Percentiles rank a stretch among this genome's conserved stretches.
These are phyloP conservation scores for Triticum aestivum DNA, from an alignment of 176 grass and related monocot genomes.

Conservation along the genomic window DNA sequence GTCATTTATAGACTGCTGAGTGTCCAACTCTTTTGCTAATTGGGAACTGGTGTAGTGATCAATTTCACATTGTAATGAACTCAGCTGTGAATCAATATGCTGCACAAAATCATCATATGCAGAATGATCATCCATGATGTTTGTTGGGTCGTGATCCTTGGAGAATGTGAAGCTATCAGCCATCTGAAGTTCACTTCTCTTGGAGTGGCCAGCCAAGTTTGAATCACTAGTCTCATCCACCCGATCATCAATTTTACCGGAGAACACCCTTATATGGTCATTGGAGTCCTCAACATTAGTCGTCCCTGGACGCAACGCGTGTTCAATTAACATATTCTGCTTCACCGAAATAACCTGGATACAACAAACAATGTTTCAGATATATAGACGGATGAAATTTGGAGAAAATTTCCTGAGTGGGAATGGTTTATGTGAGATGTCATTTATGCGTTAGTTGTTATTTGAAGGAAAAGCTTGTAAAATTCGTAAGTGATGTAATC, in stretches of 20 bases:
- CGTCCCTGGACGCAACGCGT: constrained; percentile 38
- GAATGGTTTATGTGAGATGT: neutral
- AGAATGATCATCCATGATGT: constrained; percentile 8
- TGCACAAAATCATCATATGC: constrained; percentile 52
- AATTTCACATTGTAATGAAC: constrained; percentile 60
- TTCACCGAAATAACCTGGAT: constrained; percentile 85
- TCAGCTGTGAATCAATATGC: constrained; percentile 61
- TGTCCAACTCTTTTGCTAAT: constrained; percentile 25
- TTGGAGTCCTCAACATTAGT: constrained; percentile 15
- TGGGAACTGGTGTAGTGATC: constrained; percentile 56
- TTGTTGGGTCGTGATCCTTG: constrained; percentile 14
- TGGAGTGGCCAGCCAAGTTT: neutral
- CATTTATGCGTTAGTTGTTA: neutral
- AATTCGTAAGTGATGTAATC: neutral
- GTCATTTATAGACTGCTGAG: constrained; percentile 26
- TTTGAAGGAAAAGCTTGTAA: neutral
- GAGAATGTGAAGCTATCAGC: constrained; percentile 12
- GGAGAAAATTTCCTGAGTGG: neutral
- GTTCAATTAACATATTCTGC: constrained; percentile 84
- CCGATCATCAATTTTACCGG: constrained; percentile 33
- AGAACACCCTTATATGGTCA: constrained; percentile 41
- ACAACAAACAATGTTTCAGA: constrained; percentile 24
- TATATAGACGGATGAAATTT: constrained; percentile 4
- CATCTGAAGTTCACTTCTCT: constrained; percentile 22
- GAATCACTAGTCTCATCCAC: neutral